These are phyloP conservation scores for Penicillium pulvis DNA, from an alignment of 495 filamentous ascomycete genomes.

Conservation along the genomic window DNA sequence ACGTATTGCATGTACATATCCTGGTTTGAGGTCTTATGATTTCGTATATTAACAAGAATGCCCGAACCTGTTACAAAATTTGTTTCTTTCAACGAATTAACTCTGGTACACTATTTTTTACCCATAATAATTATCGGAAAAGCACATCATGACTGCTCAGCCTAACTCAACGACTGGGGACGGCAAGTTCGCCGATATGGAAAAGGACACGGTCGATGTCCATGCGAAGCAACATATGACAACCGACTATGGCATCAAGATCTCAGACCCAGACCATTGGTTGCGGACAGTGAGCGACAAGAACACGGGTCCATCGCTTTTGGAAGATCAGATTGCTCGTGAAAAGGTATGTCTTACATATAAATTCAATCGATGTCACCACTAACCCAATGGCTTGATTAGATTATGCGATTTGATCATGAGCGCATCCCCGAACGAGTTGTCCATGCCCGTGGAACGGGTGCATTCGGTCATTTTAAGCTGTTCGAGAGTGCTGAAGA, in stretches of 20 bases:
- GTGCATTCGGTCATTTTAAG: slow-evolving; percentile 82
- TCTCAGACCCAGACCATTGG: slow-evolving; percentile 78
- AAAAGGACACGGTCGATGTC: slow-evolving; percentile 36
- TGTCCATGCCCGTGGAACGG: slow-evolving; percentile 82
- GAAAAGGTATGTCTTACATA: slow-evolving; percentile 62
- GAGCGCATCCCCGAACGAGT: slow-evolving; percentile 88
- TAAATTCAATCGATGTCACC: not conserved
- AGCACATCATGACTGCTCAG: slow-evolving; percentile 16
- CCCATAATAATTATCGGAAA: not conserved
- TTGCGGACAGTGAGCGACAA: slow-evolving; percentile 62
- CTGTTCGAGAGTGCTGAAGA: slow-evolving; percentile 70
- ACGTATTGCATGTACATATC: not conserved
- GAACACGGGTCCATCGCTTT: slow-evolving; percentile 67
- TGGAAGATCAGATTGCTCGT: slow-evolving; percentile 80
- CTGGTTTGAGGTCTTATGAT: not conserved
- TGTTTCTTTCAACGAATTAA: not conserved
- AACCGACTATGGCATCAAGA: slow-evolving; percentile 77
- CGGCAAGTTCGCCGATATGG: slow-evolving; percentile 35
- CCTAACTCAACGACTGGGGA: slow-evolving; percentile 12
- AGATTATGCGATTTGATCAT: slow-evolving; percentile 80
- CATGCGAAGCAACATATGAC: slow-evolving; percentile 56
- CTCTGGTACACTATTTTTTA: too few relatives aligned
- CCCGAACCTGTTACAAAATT: not conserved
- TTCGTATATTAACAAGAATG: not conserved
- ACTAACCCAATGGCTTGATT: slow-evolving; percentile 24